Base-by-base conservation (phyloP, 805 yeast species). In the Teunomyces pallodes region DNA sequence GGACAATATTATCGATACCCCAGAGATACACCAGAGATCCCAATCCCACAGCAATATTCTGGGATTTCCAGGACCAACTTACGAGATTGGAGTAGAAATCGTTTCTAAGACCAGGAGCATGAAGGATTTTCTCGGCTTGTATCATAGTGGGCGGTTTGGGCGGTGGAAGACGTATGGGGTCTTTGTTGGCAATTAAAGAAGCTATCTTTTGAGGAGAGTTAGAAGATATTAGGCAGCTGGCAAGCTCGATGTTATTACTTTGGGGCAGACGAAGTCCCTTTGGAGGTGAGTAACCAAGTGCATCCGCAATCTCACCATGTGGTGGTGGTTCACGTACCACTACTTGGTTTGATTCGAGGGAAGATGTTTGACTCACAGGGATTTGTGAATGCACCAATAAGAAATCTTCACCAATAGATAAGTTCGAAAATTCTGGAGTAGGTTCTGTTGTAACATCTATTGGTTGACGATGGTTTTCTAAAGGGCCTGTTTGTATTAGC, bases 71-170 rank as follows among this genome's bases (percentile, higher is more conserved):
- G 0, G 90, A 81, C 96, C 96, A 89, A 4, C 89, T 78, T 0
- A 89, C 77, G 46, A 87, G 69, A 58, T 87, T 87, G 1, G 88
- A 77, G 64, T 89, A 90, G 59, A 83, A 89, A 61, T 90, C 96
- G 62, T 87, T 84, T 51, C 85, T 69, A 46, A 89, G 63, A 2
- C 82, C 81, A 0, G 90, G 90, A 0, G 94, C 91, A 36, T 64
- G 65, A n/a, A 66, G 49, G 13, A 60, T 43, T 39, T 48, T 49
- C 20, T 39, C 26, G 4, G 54, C 53, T 13, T 13, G 32, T n/a
- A 52, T 28, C 17, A 46, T 16, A 39, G 42, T 51, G 13, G 39
- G 33, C 9, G 41, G 39, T 7, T 31, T 51, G 14, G 35, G 32
- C 27, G 14, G 16, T 16, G 12, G 27, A 9, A 43, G 30, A 3